Evolutionary conservation across 2,329 filamentous ascomycete genomes (phyloP), one percentile per base, ranked within the genome.

Genomic region (Pseudogymnoascus destructans): DNA sequence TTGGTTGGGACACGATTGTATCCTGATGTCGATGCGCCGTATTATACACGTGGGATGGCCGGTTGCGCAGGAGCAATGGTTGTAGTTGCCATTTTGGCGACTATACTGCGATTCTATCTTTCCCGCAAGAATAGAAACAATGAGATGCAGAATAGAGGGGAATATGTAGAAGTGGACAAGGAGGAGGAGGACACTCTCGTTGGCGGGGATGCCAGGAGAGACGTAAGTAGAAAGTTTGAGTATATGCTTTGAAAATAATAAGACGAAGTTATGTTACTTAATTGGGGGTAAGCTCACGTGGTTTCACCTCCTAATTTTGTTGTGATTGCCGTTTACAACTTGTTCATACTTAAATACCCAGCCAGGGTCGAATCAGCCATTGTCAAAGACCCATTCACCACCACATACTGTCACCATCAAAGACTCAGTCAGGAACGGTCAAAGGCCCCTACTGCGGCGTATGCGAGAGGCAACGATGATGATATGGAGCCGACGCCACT

Each of bases 1-100:
- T 56, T 80, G 8, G 64, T 80, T 0, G 78, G 78, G 0, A 77
- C 75, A n/a, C 72, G 76, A 59, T 66, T 80, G n/a, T 81, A 79
- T 66, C 78, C 78, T 0, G 71, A 75, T 15, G 66, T 62, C 0
- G 75, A 79, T 57, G 74, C 70, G 1, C 77, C 77, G 27, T 72
- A 69, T 49, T 81, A 76, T 67, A 69, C 73, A 0, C 71, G 64
- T 57, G 78, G 78, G 0, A 79, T 79, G 75, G 66, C 66, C 2
- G 68, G 75, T 9, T 80, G 78, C 67, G 75, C 76, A 1, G 68
- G 59, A 0, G 75, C 75, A 19, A 80, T 80, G 78, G 63, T 70
- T 3, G 15, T 72, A 0, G 77, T 77, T 17, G 75, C 69, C 0
- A 15, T 73, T 3, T 61, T 80, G 57, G 73, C 74, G 1, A 60